Base-by-base conservation (phyloP, 331 rosid genomes). In the Rhamnella rubrinervis region DNA sequence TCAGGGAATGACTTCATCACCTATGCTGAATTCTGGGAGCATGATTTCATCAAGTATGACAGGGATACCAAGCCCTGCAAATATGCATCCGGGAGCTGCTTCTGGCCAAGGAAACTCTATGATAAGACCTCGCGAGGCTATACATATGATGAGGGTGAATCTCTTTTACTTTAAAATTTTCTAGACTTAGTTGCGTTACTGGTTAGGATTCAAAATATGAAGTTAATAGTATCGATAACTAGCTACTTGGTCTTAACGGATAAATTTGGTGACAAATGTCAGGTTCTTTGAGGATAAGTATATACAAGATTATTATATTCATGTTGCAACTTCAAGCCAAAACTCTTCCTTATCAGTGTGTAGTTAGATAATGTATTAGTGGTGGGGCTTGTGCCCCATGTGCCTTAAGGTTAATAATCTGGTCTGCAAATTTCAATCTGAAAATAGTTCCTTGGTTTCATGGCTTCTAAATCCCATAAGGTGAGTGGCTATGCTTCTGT, bases 141-240 rank as follows among this genome's bases (percentile, higher is more conserved):
- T 83, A 75, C 93, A 89, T 55, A 84, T 89, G 87, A 87, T 87
- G 84, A 84, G 96, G 92, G 99, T 95, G 83, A 86, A 96, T 81
- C 59, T 41, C 16, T 81, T 31, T 72, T 66, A 44, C 44, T 13
- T 61, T 67, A 60, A 16, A 46, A 18, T 49, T 10, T 49, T 59
- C 55, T 51, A 16, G 62, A 55, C 19, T 7, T 63, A 18, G 49
- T 55, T 71, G 69, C 41, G 66, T 65, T 39, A 19, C 2, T 61
- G 38, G n/a, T 2, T 51, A 66, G 49, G 13, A 47, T 14, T 23
- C 39, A 59, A 15, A 3, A 31, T 28, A 17, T 15, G 20, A 51
- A 60, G 31, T 35, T 50, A 14, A 14, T 17, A 25, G 46, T 44
- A 10, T 41, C 7, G 46, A 63, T 41, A 13, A 20, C 35, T 21